Base-by-base conservation (phyloP, 2,329 filamentous ascomycete species). In the Fusarium pseudonygamai region DNA sequence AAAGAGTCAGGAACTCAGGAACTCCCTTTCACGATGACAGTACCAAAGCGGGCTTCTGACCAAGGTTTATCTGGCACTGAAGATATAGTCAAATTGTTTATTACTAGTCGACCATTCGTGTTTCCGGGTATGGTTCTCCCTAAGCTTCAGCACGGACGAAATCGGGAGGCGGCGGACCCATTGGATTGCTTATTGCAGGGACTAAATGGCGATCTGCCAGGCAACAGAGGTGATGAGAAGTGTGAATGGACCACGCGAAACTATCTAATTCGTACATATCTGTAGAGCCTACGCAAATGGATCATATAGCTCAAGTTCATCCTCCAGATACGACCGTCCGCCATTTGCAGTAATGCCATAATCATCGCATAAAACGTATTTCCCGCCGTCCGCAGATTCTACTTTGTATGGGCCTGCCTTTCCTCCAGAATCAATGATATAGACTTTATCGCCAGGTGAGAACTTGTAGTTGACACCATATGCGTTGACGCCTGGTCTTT, bases 61-160 rank as follows among this genome's bases (percentile, higher is more conserved):
- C 7, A 15, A 42, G 13, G 22, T 1, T 42, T 42, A 4, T 15
- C 39, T 0, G 14, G 18, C 5, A n/a, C 22, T 0, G 13, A n/a
- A 15, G 22, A 42, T n/a, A 42, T 42, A 10, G 39, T 42, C 14
- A 42, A 42, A 6, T 10, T 42, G 8, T 42, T 42, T n/a, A 42
- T 42, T 15, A 42, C 39, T 15, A 42, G 22, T 2, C 22, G 39
- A 10, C 39, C 39, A 15, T 42, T 42, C 39, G 14, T 42, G 14
- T 42, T 42, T 42, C 39, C 39, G 13, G 39, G 39, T 0, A 42
- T 42, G 39, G 39, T 42, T 10, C 39, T n/a, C 10, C 22, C 39
- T n/a, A 42, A n/a, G 3, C 39, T 42, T n/a, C 39, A 15, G 22
- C 22, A 42, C 8, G 39, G 39, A 42, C 10, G 39, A n/a, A 42